These are phyloP conservation scores for Fusarium buharicum DNA, from an alignment of 2,329 filamentous ascomycete species.

Conservation along the genomic window DNA sequence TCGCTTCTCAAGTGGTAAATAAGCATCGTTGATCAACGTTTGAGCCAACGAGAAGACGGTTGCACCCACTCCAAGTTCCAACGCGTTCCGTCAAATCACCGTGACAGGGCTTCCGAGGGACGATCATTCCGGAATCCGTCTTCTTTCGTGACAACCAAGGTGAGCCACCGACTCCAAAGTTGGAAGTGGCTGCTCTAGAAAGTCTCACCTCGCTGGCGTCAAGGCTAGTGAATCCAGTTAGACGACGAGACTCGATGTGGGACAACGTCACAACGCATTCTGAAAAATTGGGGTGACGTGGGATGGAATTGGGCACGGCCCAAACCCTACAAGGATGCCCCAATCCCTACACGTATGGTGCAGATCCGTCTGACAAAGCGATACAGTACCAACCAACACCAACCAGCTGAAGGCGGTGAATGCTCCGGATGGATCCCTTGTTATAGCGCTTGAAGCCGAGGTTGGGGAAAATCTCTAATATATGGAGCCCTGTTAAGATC, in stretches of 20 bases:
- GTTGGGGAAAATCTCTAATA: not conserved
- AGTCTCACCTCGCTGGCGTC: not conserved
- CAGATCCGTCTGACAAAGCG: slow-evolving; percentile 5
- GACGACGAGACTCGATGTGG: slow-evolving; percentile 8
- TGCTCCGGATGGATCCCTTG: not conserved
- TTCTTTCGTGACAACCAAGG: not conserved
- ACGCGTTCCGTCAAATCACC: slow-evolving; percentile 6
- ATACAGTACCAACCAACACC: no score
- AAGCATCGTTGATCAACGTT: no score
- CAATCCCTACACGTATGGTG: not conserved
- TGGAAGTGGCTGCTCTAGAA: slow-evolving; percentile 5
- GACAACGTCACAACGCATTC: slow-evolving; percentile 23
- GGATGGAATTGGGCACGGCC: not conserved
- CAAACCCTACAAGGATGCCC: not conserved
- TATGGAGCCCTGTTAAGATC: not conserved
- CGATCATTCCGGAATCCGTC: not conserved
- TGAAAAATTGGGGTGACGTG: slow-evolving; percentile 1
- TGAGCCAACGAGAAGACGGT: not conserved
- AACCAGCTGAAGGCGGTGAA: slow-evolving; percentile 12
- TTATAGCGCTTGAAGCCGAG: not conserved
- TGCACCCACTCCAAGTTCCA: not conserved
- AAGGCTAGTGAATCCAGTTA: not conserved
- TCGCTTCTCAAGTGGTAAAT: no score
- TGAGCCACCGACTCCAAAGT: not conserved
- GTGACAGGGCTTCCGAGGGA: slow-evolving; percentile 5